These are phyloP conservation scores for Colletotrichum magnum DNA, from an alignment of 2,329 filamentous ascomycete genomes.

Conservation along the genomic window DNA sequence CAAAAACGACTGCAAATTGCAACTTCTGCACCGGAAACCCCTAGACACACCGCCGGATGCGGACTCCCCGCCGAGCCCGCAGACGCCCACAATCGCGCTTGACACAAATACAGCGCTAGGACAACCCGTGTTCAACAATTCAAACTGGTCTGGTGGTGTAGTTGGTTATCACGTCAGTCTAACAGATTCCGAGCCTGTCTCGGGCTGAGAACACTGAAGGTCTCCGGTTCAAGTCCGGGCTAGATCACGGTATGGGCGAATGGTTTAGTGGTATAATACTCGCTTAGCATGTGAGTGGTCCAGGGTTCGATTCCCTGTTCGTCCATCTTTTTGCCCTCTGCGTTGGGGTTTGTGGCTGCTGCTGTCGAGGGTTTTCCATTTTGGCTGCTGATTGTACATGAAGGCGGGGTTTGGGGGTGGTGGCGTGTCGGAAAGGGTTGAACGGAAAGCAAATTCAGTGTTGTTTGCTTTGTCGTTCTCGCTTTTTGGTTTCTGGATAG, in stretches of 20 bases:
- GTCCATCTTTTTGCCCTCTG: slow-evolving; percentile 15
- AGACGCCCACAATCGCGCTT: too few relatives aligned
- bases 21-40: too few relatives aligned
- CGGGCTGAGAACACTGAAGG: slow-evolving; percentile 31
- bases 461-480: too few relatives aligned
- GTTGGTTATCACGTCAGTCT: slow-evolving; percentile 66
- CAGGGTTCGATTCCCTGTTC: slow-evolving; percentile 39
- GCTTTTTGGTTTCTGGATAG: too few relatives aligned
- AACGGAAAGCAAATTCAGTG: too few relatives aligned
- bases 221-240: slow-evolving; percentile 41
- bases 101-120: too few relatives aligned
- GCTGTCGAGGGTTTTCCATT: neutral
- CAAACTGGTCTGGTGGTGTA: slow-evolving; percentile 46
- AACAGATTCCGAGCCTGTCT: slow-evolving; percentile 47
- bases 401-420: too few relatives aligned
- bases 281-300: slow-evolving; percentile 39
- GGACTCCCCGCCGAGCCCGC: too few relatives aligned
- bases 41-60: too few relatives aligned
- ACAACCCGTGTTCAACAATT: neutral
- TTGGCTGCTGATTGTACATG: neutral
- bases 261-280: slow-evolving; percentile 42
- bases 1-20: too few relatives aligned
- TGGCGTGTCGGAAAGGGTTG: too few relatives aligned
- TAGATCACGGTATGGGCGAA: slow-evolving; percentile 31
- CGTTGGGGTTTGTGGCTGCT: neutral